phyloP scores from a whole-genome alignment of 2,329 filamentous ascomycete genomes.

The Colletotrichum graminicola region DNA sequence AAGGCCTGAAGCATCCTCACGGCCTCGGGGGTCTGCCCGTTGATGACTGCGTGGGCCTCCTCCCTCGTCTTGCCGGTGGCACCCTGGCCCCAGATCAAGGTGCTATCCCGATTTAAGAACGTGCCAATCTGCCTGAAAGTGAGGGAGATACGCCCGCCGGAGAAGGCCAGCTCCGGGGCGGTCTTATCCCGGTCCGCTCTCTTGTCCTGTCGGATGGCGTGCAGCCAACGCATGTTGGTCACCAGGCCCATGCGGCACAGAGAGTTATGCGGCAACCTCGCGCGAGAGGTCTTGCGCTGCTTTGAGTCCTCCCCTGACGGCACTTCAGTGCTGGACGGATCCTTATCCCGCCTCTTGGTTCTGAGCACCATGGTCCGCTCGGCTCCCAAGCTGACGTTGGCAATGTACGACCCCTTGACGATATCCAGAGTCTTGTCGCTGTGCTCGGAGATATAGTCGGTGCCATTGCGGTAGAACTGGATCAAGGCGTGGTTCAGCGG shows the following conservation, averaged over 20 bases:
- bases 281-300: constrained; percentile 72
- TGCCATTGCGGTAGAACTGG: constrained; percentile 89
- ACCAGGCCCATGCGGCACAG: constrained; percentile 83
- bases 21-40: constrained; percentile 75
- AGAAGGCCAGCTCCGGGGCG: constrained; percentile 76
- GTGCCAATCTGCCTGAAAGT: constrained; percentile 94
- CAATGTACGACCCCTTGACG: constrained; percentile 81
- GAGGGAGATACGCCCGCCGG: constrained; percentile 85
- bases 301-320: constrained; percentile 37
- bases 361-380: constrained; percentile 91
- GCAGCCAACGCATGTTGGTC: constrained; percentile 90
- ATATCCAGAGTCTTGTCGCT: constrained; percentile 98
- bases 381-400: constrained; percentile 94
- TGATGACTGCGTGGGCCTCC: constrained; percentile 73
- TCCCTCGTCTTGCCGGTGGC: constrained; percentile 76
- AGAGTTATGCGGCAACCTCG: constrained; percentile 87
- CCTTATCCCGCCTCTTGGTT: constrained; percentile 75
- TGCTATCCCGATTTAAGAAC: constrained; percentile 75
- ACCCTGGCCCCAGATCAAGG: constrained; percentile 91
- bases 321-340: constrained; percentile 47
- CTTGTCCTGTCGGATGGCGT: constrained; percentile 92
- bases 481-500: constrained; percentile 91
- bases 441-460: constrained; percentile 95
- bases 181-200: constrained; percentile 76
- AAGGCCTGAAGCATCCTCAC: constrained; percentile 82